Evolutionary conservation across 2,329 filamentous ascomycete species (phyloP).

Genomic region (Trichoderma sp.): DNA sequence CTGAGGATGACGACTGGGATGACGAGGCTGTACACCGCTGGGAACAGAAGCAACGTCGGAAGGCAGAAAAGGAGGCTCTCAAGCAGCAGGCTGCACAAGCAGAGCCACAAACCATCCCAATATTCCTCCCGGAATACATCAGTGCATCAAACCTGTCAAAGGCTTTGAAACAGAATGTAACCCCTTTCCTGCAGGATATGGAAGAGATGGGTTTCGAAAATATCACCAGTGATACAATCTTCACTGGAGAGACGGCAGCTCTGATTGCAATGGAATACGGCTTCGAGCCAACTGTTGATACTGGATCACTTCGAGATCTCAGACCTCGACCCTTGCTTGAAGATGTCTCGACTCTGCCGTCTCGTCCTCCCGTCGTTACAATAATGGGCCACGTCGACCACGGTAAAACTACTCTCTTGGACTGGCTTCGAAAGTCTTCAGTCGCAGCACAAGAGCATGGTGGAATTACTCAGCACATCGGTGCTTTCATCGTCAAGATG

Average conservation of each 20-base stretch:
- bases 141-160: slow-evolving; percentile 80
- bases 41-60: slow-evolving; percentile 45
- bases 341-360: slow-evolving; percentile 68
- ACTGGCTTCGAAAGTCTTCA: slow-evolving; percentile 90
- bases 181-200: slow-evolving; percentile 73
- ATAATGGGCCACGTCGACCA: slow-evolving; percentile 99
- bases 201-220: slow-evolving; percentile 88
- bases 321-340: slow-evolving; percentile 67
- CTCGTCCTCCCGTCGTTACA: slow-evolving; percentile 88
- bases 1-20: slow-evolving; percentile 42
- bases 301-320: slow-evolving; percentile 68
- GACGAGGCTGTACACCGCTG: slow-evolving; percentile 42
- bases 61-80: slow-evolving; percentile 46
- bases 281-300: slow-evolving; percentile 79
- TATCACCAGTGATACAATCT: slow-evolving; percentile 76
- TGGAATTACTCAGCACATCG: slow-evolving; percentile 97
- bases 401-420: slow-evolving; percentile 94
- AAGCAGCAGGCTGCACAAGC: slow-evolving; percentile 45
- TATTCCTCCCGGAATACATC: slow-evolving; percentile 88
- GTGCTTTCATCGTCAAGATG: slow-evolving; percentile 90
- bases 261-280: slow-evolving; percentile 92
- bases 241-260: slow-evolving; percentile 87
- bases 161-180: slow-evolving; percentile 69
- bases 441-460: slow-evolving; percentile 90
- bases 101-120: slow-evolving; percentile 53